phyloP scores from a whole-genome alignment of 2,329 filamentous ascomycete genomes.

The Botrytis elliptica region DNA sequence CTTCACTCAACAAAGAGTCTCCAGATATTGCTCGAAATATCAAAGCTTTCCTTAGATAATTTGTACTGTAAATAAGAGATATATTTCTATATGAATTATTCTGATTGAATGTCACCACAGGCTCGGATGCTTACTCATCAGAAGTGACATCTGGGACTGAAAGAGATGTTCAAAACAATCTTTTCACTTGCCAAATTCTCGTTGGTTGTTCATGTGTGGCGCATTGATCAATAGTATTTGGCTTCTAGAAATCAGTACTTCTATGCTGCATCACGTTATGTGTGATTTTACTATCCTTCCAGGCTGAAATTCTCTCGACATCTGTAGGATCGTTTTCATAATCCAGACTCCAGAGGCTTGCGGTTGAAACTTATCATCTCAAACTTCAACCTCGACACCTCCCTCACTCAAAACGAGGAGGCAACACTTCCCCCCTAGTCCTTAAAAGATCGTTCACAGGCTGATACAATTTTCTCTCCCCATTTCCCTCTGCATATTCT shows the following conservation, averaged over 20 bases:
- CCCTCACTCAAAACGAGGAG: background rate
- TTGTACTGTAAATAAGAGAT: background rate
- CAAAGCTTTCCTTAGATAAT: no score
- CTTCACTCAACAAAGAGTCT: background rate
- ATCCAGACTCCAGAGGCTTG: background rate
- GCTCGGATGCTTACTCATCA: background rate
- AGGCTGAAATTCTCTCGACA: background rate
- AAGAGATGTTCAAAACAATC: background rate
- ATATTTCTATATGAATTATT: no score
- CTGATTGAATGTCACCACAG: background rate
- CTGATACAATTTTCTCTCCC: background rate
- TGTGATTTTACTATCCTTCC: background rate
- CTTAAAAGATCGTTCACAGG: background rate
- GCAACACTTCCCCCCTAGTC: background rate
- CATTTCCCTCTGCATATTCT: conserved; percentile 33
- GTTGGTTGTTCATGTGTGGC: background rate
- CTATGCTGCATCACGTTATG: background rate
- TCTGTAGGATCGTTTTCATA: no score
- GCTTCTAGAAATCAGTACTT: background rate
- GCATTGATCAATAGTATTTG: background rate
- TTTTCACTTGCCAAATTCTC: background rate
- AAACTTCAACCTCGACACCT: background rate
- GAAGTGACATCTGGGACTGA: background rate
- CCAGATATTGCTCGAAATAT: background rate
- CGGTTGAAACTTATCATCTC: no score